These are phyloP conservation scores for Auriscalpium orientale DNA, from an alignment of 768 basidiomycete species.

Conservation along the genomic window DNA sequence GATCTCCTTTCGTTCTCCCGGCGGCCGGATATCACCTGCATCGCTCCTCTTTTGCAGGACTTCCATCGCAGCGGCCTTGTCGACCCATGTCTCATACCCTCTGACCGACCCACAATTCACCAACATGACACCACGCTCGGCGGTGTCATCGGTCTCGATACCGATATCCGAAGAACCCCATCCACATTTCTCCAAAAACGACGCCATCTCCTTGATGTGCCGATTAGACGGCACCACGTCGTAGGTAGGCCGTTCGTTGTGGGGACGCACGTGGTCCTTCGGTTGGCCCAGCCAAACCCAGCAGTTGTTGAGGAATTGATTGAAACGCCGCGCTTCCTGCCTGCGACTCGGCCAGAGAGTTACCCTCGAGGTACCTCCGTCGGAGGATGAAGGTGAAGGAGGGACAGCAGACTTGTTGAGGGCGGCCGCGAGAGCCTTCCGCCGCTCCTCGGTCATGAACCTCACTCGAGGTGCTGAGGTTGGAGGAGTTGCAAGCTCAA, in stretches of 20 bases:
- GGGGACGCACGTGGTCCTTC: slow-evolving; percentile 12
- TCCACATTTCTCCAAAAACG: slow-evolving; percentile 41
- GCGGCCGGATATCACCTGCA: neutral
- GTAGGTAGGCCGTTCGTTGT: slow-evolving; percentile 23
- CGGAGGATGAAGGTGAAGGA: slow-evolving; percentile 9
- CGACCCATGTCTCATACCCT: neutral
- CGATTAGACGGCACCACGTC: slow-evolving; percentile 25
- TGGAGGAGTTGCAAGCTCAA: too few relatives aligned
- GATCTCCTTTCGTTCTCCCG: slow-evolving; percentile 7
- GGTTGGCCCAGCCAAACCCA: slow-evolving; percentile 16
- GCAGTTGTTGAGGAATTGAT: slow-evolving; percentile 14
- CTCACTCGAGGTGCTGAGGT: too few relatives aligned
- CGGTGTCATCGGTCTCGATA: slow-evolving; percentile 6
- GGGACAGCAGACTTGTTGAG: neutral
- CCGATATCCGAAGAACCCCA: slow-evolving; percentile 19
- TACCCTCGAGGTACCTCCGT: neutral
- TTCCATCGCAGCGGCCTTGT: neutral
- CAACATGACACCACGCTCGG: slow-evolving; percentile 20
- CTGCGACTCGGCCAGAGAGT: neutral
- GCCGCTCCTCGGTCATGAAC: too few relatives aligned
- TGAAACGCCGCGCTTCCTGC: neutral
- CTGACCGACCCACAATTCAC: slow-evolving; percentile 12
- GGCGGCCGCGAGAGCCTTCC: neutral
- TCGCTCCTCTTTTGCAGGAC: slow-evolving; percentile 4
- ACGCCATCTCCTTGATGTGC: slow-evolving; percentile 35